These are phyloP conservation scores for Tricholoma sp. DNA, from an alignment of 768 basidiomycete species.

Conservation along the genomic window DNA sequence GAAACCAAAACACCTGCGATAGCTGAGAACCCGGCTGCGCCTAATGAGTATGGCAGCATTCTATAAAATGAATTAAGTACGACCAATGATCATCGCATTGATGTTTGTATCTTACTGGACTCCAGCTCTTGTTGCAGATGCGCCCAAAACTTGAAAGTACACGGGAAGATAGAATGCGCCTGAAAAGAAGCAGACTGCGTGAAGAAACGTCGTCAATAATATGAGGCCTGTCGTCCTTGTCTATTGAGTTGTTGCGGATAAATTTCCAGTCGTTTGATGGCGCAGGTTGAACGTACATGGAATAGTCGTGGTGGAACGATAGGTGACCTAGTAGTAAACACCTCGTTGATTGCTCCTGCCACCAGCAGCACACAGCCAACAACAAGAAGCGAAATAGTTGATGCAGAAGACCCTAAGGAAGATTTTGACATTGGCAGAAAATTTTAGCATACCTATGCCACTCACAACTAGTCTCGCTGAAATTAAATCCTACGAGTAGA, in stretches of 20 bases:
- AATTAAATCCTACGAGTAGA: constrained; percentile 69
- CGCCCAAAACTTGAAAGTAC: constrained; percentile 75
- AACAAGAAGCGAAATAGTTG: constrained; percentile 59
- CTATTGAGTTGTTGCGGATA: constrained; percentile 22
- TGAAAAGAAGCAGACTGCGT: constrained; percentile 59
- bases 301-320: constrained; percentile 75
- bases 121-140: constrained; percentile 67
- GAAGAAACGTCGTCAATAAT: constrained; percentile 54
- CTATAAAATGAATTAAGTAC: constrained; percentile 25
- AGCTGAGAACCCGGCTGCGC: constrained; percentile 47
- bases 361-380: constrained; percentile 54
- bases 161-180: constrained; percentile 68
- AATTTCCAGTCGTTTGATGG: neutral
- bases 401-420: constrained; percentile 46
- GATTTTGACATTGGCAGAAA: neutral
- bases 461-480: constrained; percentile 63
- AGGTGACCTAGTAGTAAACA: constrained; percentile 56
- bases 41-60: constrained; percentile 74
- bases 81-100: neutral
- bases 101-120: constrained; percentile 43
- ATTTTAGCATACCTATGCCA: constrained; percentile 2
- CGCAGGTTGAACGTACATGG: constrained; percentile 36
- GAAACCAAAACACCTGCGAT: constrained; percentile 54
- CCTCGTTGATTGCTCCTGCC: constrained; percentile 51
- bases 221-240: constrained; percentile 70